A percentile compares a stretch with the other conserved stretches of the same genome.
Conservation (phyloP, 176 grass and related monocot species). For the Lolium multiflorum region DNA sequence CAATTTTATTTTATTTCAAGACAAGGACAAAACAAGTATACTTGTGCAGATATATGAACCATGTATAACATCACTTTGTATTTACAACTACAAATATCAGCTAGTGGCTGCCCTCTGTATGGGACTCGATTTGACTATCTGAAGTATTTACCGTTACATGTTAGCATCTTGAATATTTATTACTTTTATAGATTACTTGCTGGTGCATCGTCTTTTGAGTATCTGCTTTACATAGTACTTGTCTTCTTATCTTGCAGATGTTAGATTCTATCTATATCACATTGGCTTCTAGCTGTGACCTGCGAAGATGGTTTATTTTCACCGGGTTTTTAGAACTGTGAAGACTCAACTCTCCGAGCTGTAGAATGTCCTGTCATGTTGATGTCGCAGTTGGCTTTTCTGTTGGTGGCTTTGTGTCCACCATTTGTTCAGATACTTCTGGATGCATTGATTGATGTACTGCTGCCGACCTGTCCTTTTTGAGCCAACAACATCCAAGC, state of each 20-base stretch:
- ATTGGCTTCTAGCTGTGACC: not conserved
- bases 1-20: not conserved
- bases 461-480: not conserved
- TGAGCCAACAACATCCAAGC: not conserved
- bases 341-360: not conserved
- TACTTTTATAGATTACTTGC: too few relatives aligned
- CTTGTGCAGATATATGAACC: not conserved
- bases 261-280: too few relatives aligned
- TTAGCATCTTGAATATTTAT: too few relatives aligned
- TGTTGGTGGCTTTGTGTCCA: constrained; percentile 25
- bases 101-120: too few relatives aligned
- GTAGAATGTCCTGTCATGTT: not conserved
- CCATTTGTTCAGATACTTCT: constrained; percentile 3
- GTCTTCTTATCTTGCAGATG: constrained; percentile 26
- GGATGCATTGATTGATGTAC: constrained; percentile 14
- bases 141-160: too few relatives aligned
- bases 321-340: too few relatives aligned
- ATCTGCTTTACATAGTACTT: not conserved
- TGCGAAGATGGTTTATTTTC: constrained; percentile 11
- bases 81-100: too few relatives aligned
- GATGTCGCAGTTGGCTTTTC: not conserved
- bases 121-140: too few relatives aligned
- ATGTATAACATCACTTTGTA: not conserved
- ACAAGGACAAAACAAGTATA: not conserved
- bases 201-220: not conserved